Evolutionary conservation across 345 rosid species (phyloP), one percentile per base, ranked within the genome.

Genomic region (Eucalyptus marginata): DNA sequence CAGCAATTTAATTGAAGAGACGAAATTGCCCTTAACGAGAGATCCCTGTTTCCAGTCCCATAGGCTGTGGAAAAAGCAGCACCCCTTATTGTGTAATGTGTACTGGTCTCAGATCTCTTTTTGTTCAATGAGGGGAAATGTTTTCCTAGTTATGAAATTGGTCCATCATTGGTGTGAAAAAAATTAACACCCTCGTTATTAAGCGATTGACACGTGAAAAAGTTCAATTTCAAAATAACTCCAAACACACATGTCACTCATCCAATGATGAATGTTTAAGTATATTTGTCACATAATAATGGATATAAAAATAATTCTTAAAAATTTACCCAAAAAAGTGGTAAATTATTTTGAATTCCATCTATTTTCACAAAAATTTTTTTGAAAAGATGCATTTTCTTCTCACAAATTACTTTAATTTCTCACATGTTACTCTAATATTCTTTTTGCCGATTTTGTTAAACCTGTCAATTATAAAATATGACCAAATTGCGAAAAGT

Each of bases 241-340:
- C 1, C 8, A 76, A 76, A 4, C 27, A 40, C 27, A 76, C 15
- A 76, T 76, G 3, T 76, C 29, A 20, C 8, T 13, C 5, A 36
- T 76, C 2, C 8, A 76, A 40, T 4, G 3, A 1, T 40, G 1
- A 20, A 76, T 76, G 6, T 11, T 0, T 76, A 76, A 76, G 7
- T 76, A 36, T 52, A 20, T 44, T 58, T 87, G 0, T 87, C 1
- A 4, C 2, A 14, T 0, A 24, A 8, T 0, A 31, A 0, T 85
- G 1, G 1, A 46, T 85, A 85, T 46, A 85, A 85, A 49, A 85
- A 49, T 46, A 27, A 49, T 27, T 7, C 83, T 85, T 85, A 29
- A 27, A 84, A 85, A 27, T 49, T 10, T 47, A 0, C 13, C 56
- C 40, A 49, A 8, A 29, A 85, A 31, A 85, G 44, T 3, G 25